These are phyloP conservation scores for Forsythia viridissima DNA, from an alignment of 257 asterid species.

Conservation along the genomic window DNA sequence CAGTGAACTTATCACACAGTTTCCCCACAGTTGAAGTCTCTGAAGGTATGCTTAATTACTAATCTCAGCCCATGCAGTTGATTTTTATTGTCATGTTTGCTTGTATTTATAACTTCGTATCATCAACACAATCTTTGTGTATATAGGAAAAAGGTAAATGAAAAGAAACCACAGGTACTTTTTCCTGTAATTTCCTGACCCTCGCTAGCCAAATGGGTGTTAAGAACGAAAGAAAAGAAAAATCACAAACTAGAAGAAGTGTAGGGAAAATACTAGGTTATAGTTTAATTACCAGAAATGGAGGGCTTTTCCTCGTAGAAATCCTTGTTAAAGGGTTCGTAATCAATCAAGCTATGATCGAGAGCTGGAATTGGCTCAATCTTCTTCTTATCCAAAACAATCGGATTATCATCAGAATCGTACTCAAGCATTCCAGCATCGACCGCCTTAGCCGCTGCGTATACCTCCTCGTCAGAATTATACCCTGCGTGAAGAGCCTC, in stretches of 20 bases:
- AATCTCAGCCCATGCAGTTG: not conserved
- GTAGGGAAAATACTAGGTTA: not conserved
- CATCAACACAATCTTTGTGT: not conserved
- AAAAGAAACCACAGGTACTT: not conserved
- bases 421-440: conserved; percentile 89
- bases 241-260: not conserved
- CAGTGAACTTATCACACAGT: not conserved
- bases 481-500: conserved; percentile 94
- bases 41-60: not conserved
- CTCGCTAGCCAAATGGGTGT: not conserved
- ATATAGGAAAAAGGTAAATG: not conserved
- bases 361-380: conserved; percentile 88
- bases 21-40: not conserved
- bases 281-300: conserved; percentile 65
- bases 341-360: conserved; percentile 74
- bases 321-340: conserved; percentile 86
- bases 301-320: conserved; percentile 90
- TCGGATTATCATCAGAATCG: conserved; percentile 91
- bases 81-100: not conserved
- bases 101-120: not conserved
- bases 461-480: conserved; percentile 98
- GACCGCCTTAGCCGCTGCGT: conserved; percentile 98
- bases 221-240: not conserved
- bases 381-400: conserved; percentile 80
- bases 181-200: not conserved